phyloP scores from a whole-genome alignment of 345 rosid species.

The Aquilaria sinensis region DNA sequence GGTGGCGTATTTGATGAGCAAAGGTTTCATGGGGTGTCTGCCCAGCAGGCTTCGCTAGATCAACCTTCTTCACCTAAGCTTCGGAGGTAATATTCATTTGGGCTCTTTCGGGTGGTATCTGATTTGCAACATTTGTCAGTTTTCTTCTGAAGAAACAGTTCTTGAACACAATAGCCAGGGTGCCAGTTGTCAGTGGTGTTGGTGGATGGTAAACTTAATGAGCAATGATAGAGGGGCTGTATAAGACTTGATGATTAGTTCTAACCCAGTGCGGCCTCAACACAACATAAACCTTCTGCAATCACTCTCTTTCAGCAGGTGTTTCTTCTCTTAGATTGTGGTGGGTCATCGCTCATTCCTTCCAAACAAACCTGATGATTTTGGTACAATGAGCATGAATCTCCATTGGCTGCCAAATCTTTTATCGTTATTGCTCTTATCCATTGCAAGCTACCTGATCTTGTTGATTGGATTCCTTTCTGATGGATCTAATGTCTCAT shows the following conservation, averaged over 20 bases:
- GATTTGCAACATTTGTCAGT: slow-evolving; percentile 6
- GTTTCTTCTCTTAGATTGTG: background rate
- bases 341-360: background rate
- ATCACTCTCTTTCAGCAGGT: background rate
- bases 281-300: background rate
- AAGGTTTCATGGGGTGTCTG: slow-evolving; percentile 45
- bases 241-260: background rate
- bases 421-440: too few species aligned
- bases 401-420: too few species aligned
- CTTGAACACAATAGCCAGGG: background rate
- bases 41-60: slow-evolving; percentile 62
- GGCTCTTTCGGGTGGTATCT: slow-evolving; percentile 8
- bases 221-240: background rate
- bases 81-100: slow-evolving; percentile 36
- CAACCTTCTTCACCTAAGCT: slow-evolving; percentile 66
- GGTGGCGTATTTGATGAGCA: slow-evolving; percentile 43
- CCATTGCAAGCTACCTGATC: too few species aligned
- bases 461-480: too few species aligned
- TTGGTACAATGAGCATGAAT: too few species aligned
- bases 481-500: too few species aligned
- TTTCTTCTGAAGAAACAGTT: slow-evolving; percentile 1
- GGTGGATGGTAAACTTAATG: too few species aligned
- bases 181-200: background rate
- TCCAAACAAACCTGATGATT: too few species aligned
- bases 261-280: background rate